phyloP scores from a whole-genome alignment of 257 asterid genomes.

The Plantago elongata region DNA sequence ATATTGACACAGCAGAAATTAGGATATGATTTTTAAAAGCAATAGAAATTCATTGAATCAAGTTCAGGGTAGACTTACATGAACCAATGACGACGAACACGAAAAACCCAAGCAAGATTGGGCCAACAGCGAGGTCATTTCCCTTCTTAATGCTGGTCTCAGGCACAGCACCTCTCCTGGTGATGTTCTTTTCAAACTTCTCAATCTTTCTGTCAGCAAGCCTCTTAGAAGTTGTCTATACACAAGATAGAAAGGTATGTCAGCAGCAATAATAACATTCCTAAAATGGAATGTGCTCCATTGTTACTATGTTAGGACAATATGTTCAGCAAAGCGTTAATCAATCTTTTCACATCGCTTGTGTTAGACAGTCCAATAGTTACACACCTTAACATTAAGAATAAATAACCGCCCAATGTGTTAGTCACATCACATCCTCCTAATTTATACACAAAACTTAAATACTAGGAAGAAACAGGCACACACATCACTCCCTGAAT shows the following conservation, averaged over 20 bases:
- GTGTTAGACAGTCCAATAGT: too few relatives aligned
- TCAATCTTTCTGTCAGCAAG: constrained; percentile 80
- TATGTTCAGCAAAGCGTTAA: too few relatives aligned
- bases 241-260: background rate
- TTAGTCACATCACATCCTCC: too few relatives aligned
- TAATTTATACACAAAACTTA: too few relatives aligned
- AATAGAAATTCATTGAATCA: background rate
- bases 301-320: too few relatives aligned
- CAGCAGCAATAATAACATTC: too few relatives aligned
- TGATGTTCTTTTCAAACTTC: constrained; percentile 89
- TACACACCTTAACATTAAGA: too few relatives aligned
- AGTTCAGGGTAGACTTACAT: constrained; percentile 39
- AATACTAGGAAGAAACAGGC: too few relatives aligned
- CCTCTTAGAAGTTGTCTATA: constrained; percentile 89
- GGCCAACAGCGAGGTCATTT: constrained; percentile 76
- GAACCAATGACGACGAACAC: constrained; percentile 93
- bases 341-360: too few relatives aligned
- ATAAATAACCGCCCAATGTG: too few relatives aligned
- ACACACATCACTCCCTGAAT: too few relatives aligned
- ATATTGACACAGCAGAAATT: background rate
- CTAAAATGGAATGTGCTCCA: too few relatives aligned
- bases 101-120: constrained; percentile 86
- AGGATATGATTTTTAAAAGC: background rate
- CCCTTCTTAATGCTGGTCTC: constrained; percentile 80
- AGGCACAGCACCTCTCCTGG: constrained; percentile 74